Evolutionary conservation across 2,329 filamentous ascomycete species (phyloP), one percentile per base, ranked within the genome.

Genomic region (Phaeosphaeria sp.): DNA sequence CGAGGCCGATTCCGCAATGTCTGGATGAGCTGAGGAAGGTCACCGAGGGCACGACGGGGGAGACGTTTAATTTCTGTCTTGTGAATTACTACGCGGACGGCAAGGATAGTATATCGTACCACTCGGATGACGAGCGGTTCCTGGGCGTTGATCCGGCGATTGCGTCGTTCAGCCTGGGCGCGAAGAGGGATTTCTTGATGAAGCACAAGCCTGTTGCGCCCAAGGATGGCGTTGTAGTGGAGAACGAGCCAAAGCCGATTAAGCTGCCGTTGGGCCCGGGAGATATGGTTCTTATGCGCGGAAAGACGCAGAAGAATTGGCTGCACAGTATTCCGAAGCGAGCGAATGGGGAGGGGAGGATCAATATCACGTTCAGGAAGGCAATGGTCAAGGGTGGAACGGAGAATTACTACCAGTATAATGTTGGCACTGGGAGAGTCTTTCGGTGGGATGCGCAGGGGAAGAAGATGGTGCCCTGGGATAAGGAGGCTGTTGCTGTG

Each of bases 51-150:
- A 85, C 86, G 0, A 91, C 89, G 0, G 83, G 83, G n/a, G 85
- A 85, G 67, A 82, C 71, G 0, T 94, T 90, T 77, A 94, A 94
- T 72, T 92, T 93, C 72, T 90, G 88, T 58, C 82, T 94, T 1
- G 89, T 94, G 4, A 94, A 94, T 70, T 94, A 94, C 78, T 94
- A 94, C 71, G 88, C 89, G n/a, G 85, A 85, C 3, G 90, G 91
- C 0, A 80, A 86, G 6, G 90, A 94, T 73, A 91, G 89, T 64
- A 94, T 94, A 49, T 85, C 88, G 11, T 94, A 90, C 69, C 90
- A 94, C 75, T 90, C 88, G 49, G 91, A 94, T 65, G 90, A 94
- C 68, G 91, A 94, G 79, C 82, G 85, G 6, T 95, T 94, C 65
- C 82, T 94, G 0, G 91, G 90, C 0, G 63, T 78, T 0, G 78